These are phyloP conservation scores for Pseudogymnoascus sp. DNA, from an alignment of 2,329 filamentous ascomycete species.

Conservation along the genomic window DNA sequence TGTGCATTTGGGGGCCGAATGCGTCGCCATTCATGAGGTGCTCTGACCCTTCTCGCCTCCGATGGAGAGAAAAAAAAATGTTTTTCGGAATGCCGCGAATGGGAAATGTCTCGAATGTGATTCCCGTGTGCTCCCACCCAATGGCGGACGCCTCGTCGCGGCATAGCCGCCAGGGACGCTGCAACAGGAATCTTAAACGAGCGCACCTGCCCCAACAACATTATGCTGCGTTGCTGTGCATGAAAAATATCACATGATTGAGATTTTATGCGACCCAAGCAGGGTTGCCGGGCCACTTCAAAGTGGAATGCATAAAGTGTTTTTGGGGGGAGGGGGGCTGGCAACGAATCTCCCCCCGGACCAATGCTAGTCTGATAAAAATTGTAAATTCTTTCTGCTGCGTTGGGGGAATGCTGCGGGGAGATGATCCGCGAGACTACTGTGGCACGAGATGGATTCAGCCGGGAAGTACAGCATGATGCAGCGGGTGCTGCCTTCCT, in stretches of 20 bases:
- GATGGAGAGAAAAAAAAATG: background rate
- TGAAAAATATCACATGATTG: constrained; percentile 5
- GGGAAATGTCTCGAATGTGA: background rate
- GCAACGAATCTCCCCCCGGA: background rate
- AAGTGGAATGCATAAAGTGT: background rate
- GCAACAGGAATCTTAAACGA: constrained; percentile 2
- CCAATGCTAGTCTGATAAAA: background rate
- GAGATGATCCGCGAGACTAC: background rate
- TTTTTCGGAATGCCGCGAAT: background rate
- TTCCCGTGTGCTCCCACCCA: background rate
- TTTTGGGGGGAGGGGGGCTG: background rate
- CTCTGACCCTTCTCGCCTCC: background rate
- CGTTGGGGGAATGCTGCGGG: background rate
- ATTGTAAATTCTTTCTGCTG: background rate
- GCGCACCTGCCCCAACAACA: background rate
- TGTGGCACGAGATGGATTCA: background rate
- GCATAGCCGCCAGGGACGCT: background rate
- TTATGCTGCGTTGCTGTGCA: background rate
- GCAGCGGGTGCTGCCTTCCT: background rate
- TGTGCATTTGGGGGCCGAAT: background rate
- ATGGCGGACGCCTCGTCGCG: background rate
- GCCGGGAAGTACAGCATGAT: background rate
- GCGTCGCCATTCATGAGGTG: background rate
- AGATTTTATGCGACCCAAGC: background rate
- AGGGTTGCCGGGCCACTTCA: background rate